phyloP scores from a whole-genome alignment of 202 grass and related monocot genomes.

The Hordeum pubiflorum region DNA sequence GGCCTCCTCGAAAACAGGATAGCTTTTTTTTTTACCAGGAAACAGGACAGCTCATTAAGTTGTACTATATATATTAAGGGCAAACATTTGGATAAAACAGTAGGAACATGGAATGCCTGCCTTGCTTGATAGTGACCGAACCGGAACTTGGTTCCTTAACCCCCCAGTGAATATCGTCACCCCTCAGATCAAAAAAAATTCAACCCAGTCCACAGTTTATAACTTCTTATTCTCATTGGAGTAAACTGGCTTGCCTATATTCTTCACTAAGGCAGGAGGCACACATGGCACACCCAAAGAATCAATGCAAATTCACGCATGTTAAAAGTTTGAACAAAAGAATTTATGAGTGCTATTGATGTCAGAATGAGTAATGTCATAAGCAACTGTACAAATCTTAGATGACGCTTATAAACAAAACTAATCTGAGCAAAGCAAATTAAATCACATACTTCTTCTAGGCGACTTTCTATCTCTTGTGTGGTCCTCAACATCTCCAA shows the following conservation, averaged over 20 bases:
- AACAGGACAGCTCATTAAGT: not conserved
- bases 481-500: slow-evolving; percentile 69
- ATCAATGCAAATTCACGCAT: not conserved
- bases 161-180: not conserved
- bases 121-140: not conserved
- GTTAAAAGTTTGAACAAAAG: not conserved
- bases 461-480: slow-evolving; percentile 63
- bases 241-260: not conserved
- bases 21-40: not conserved
- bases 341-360: not conserved
- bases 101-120: not conserved
- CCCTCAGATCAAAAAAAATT: not conserved
- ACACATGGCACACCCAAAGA: not conserved
- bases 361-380: not conserved
- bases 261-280: not conserved
- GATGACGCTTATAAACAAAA: not conserved
- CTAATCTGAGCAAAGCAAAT: not conserved
- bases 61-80: not conserved
- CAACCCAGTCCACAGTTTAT: not conserved
- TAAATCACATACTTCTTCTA: slow-evolving; percentile 53
- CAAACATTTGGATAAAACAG: not conserved
- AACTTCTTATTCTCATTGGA: not conserved
- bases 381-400: not conserved
- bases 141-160: not conserved
- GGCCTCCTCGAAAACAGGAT: not conserved